Conservation (phyloP, 805 yeast genomes). For the Grigorovia jiainica region DNA sequence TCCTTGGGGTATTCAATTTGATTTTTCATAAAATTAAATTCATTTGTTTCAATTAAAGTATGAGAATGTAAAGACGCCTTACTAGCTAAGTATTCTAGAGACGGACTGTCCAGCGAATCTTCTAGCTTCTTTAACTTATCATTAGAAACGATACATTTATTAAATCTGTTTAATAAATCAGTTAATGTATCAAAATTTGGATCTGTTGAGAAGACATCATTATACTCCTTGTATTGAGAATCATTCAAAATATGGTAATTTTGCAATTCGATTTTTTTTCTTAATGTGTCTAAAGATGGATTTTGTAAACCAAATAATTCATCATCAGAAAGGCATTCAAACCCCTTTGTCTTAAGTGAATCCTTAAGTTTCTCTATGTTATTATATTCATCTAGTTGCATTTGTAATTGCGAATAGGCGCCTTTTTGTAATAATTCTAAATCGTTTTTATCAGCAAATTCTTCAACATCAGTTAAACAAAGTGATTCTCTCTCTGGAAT, state of each 20-base stretch:
- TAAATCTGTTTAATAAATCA: background rate
- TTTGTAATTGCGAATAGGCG: background rate
- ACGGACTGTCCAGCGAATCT: constrained; percentile 1
- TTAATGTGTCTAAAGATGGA: constrained; percentile 1
- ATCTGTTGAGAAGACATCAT: background rate
- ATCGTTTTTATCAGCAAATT: background rate
- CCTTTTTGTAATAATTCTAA: constrained; percentile 1
- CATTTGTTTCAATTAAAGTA: constrained; percentile 1
- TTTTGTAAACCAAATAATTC: constrained; percentile 1
- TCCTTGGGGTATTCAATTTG: constrained; percentile 6
- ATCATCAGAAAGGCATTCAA: background rate
- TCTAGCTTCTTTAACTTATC: constrained; percentile 1
- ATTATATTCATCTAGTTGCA: background rate
- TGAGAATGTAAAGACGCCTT: background rate
- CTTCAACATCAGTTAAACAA: background rate
- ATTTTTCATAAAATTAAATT: constrained; percentile 6
- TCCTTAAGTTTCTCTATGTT: constrained; percentile 1
- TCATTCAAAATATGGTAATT: background rate
- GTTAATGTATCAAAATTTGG: background rate
- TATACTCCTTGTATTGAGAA: background rate
- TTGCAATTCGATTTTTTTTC: background rate
- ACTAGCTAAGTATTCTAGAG: background rate
- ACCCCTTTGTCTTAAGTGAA: background rate
- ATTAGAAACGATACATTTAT: background rate
- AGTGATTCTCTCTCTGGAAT: constrained; percentile 1